phyloP scores from a whole-genome alignment of 1,139 yeast genomes.

The Magnusiomyces sp. region DNA sequence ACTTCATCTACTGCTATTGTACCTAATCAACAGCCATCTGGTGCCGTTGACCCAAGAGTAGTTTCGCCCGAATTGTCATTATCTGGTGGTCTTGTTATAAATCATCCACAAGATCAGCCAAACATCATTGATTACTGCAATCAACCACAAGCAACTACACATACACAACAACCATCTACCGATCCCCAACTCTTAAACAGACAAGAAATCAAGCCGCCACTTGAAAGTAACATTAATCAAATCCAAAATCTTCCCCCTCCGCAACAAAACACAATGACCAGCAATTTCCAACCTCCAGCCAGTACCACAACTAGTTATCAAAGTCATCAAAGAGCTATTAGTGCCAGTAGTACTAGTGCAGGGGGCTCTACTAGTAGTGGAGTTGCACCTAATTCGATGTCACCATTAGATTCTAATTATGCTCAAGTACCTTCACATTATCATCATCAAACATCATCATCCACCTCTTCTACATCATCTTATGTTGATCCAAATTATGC shows the following conservation, averaged over 20 bases:
- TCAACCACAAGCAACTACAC: background rate
- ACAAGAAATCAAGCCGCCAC: background rate
- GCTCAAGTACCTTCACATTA: background rate
- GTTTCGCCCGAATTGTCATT: background rate
- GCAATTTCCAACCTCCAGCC: background rate
- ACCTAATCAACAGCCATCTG: constrained; percentile 38
- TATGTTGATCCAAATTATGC: background rate
- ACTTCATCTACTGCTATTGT: constrained; percentile 95
- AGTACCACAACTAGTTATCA: background rate
- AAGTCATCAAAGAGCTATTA: background rate
- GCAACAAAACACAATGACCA: background rate
- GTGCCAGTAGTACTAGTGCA: background rate
- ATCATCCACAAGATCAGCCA: background rate
- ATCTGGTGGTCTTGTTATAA: background rate
- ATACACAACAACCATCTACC: background rate
- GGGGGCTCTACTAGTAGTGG: no score
- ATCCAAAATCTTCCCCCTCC: background rate
- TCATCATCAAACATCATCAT: background rate
- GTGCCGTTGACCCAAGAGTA: background rate
- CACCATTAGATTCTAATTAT: constrained; percentile 2
- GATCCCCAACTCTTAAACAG: background rate
- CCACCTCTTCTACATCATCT: background rate
- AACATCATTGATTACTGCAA: background rate
- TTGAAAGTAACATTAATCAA: no score
- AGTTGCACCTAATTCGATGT: constrained; percentile 3